Evolutionary conservation across 768 basidiomycete genomes (phyloP).

Genomic region (Serendipita sp.): DNA sequence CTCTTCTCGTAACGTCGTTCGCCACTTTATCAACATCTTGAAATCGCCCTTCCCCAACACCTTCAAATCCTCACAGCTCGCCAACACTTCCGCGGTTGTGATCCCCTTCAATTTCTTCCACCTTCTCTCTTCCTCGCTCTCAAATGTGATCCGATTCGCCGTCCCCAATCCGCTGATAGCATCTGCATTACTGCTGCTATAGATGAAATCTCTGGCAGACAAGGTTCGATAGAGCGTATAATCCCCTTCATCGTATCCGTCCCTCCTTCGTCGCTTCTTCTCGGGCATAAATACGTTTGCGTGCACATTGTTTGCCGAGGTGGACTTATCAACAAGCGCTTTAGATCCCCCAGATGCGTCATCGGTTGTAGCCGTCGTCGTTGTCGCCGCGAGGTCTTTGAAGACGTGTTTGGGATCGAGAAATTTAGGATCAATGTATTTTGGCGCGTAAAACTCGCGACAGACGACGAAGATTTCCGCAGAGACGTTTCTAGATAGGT

Average conservation of each 20-base stretch:
- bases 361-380: too few species aligned
- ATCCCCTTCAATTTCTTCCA: constrained; percentile 50
- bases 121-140: constrained; percentile 77
- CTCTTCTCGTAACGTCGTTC: constrained; percentile 74
- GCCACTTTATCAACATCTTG: constrained; percentile 84
- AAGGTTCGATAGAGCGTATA: constrained; percentile 73
- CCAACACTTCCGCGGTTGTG: constrained; percentile 64
- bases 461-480: constrained; percentile 99
- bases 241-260: constrained; percentile 90
- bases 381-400: constrained; percentile 50
- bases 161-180: constrained; percentile 66
- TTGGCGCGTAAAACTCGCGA: constrained; percentile 84
- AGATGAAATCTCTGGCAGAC: constrained; percentile 55
- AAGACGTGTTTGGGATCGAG: constrained; percentile 96
- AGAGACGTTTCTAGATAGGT: constrained; percentile 68
- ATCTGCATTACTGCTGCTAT: constrained; percentile 33
- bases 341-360: constrained; percentile 16
- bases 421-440: constrained; percentile 93
- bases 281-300: constrained; percentile 95
- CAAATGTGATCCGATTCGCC: constrained; percentile 62
- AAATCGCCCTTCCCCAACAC: constrained; percentile 97
- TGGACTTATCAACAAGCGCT: constrained; percentile 31
- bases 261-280: constrained; percentile 83
- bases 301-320: constrained; percentile 49
- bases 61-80: constrained; percentile 83